phyloP scores from a whole-genome alignment of 2,329 filamentous ascomycete species.

The Botryotinia globosa region DNA sequence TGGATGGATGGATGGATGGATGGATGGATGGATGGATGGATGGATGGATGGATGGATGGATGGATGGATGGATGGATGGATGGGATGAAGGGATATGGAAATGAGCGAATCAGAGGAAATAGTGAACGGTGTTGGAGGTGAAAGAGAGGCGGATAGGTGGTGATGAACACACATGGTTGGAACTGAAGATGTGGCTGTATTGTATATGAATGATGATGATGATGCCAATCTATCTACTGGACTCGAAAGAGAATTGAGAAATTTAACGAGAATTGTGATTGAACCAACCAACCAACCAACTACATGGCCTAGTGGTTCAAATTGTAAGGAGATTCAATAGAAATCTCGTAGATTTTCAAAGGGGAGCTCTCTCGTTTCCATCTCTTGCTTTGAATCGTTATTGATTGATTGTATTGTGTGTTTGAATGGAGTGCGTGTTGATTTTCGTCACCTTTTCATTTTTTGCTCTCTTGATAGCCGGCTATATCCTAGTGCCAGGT shows the following conservation, averaged over 20 bases:
- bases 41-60: no score
- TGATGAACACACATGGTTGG: not conserved
- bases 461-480: no score
- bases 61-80: not conserved
- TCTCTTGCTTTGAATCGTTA: not conserved
- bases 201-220: slow-evolving; percentile 17
- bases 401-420: fast-evolving
- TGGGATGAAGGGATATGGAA: not conserved
- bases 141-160: not conserved
- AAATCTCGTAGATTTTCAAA: not conserved
- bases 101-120: not conserved
- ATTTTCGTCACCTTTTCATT: not conserved
- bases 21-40: no score
- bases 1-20: no score
- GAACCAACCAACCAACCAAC: not conserved
- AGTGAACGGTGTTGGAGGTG: not conserved
- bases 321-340: not conserved
- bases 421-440: not conserved
- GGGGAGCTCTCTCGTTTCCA: not conserved
- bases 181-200: not conserved
- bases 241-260: not conserved
- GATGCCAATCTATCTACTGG: not conserved
- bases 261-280: not conserved
- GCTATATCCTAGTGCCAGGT: not conserved
- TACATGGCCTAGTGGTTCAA: no score